A percentile compares a stretch with the other conserved stretches of the same genome.
Evolutionary conservation across 2,329 filamentous ascomycete genomes (phyloP).

Genomic region (Alternaria metachromatica): DNA sequence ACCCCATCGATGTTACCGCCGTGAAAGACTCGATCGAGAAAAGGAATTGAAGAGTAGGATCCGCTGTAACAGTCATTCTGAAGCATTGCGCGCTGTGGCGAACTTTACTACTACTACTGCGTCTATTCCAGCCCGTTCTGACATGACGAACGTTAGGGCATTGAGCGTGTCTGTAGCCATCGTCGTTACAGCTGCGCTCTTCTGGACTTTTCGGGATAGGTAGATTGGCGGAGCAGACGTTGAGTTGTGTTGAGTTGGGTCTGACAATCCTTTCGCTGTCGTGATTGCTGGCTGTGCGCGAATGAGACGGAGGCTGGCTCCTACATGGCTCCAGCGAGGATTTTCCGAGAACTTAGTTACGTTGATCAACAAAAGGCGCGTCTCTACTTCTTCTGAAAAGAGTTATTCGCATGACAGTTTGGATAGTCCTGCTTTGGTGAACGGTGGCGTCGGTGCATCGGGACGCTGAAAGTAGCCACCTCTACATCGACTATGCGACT

Average conservation of each 20-base stretch:
- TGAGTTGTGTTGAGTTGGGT: background rate
- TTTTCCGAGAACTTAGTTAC: background rate
- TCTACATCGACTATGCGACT: background rate
- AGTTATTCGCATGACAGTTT: too few relatives aligned
- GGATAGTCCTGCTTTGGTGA: background rate
- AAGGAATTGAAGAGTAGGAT: background rate
- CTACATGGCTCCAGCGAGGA: background rate
- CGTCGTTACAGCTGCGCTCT: background rate
- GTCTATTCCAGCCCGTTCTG: too few relatives aligned
- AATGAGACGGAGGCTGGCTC: background rate
- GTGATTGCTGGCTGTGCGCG: background rate
- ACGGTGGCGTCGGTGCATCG: background rate
- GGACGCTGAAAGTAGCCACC: background rate
- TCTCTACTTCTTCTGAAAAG: background rate
- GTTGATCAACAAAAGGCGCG: background rate
- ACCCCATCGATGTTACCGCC: background rate
- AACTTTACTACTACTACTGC: background rate
- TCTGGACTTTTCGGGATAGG: background rate
- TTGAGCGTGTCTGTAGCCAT: background rate
- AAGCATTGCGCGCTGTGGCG: background rate
- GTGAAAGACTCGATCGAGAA: background rate
- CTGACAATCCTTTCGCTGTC: background rate
- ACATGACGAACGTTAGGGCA: background rate
- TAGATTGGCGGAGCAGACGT: background rate
- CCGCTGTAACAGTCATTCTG: background rate